phyloP scores from a whole-genome alignment of 139 green algal species.

The Coelastrella sp. region DNA sequence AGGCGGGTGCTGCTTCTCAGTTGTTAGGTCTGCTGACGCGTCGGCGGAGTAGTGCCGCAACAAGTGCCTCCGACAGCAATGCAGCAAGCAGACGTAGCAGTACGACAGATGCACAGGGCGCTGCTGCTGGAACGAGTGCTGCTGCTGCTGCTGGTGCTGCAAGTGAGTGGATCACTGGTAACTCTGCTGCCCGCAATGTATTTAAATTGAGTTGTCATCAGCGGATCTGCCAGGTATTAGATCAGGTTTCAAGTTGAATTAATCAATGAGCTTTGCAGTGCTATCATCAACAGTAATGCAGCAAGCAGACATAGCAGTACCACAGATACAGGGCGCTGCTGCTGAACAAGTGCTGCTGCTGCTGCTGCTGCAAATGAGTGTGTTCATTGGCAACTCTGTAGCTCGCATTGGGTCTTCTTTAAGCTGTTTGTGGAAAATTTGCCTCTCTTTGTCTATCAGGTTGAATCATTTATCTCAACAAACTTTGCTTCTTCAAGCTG shows the following conservation, averaged over 20 bases:
- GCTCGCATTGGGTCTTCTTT: too few relatives aligned
- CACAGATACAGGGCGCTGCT: neutral
- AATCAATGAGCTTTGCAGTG: too few relatives aligned
- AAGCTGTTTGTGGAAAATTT: too few relatives aligned
- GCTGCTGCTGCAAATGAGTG: neutral
- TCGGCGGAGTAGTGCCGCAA: conserved; percentile 4
- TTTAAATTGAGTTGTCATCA: too few relatives aligned
- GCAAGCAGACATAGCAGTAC: conserved; percentile 29
- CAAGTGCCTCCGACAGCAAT: neutral
- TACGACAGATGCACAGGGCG: neutral
- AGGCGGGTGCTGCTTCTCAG: conserved; percentile 37
- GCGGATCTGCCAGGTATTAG: too few relatives aligned
- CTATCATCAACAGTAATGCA: neutral
- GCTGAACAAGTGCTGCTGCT: neutral
- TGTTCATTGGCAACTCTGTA: too few relatives aligned
- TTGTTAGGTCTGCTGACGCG: conserved; percentile 38
- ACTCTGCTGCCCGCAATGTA: too few relatives aligned
- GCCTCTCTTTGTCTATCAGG: too few relatives aligned
- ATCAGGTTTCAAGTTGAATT: too few relatives aligned
- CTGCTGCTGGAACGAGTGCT: neutral
- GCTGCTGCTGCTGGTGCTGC: neutral
- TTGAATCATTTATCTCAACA: too few relatives aligned
- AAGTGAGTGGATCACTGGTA: neutral
- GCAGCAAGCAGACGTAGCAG: conserved; percentile 32
- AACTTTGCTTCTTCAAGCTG: too few relatives aligned